Percentiles rank a stretch among this genome's conserved stretches.
Evolutionary conservation across 768 basidiomycete species (phyloP).

Genomic region (Rhizopogon roseolus): DNA sequence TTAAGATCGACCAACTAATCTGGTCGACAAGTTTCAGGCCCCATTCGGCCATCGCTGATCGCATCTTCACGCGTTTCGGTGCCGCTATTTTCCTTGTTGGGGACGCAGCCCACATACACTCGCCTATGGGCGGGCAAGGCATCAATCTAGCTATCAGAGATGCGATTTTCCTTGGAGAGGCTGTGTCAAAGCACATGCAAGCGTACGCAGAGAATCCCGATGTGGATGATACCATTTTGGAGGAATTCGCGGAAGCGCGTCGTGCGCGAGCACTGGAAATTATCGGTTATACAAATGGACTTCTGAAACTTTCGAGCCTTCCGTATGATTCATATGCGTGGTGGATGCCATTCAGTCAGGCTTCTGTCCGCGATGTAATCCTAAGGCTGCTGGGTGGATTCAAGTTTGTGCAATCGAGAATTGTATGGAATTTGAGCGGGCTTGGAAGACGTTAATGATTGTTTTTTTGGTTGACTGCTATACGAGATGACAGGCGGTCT

Average conservation of each 20-base stretch:
- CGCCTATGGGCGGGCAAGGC: slow-evolving; percentile 40
- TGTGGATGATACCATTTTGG: slow-evolving; percentile 25
- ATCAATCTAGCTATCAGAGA: slow-evolving; percentile 60
- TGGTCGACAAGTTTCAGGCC: slow-evolving; percentile 41
- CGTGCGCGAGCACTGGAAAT: slow-evolving; percentile 35
- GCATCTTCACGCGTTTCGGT: slow-evolving; percentile 25
- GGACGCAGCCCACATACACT: slow-evolving; percentile 44
- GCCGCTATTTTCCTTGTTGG: slow-evolving; percentile 12
- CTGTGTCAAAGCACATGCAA: slow-evolving; percentile 43
- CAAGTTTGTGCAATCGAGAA: slow-evolving; percentile 8
- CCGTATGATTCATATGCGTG: slow-evolving; percentile 13
- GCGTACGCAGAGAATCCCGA: slow-evolving; percentile 6
- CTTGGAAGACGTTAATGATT: slow-evolving; percentile 14
- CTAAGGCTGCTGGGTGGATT: slow-evolving; percentile 17
- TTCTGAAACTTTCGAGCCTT: slow-evolving; percentile 21
- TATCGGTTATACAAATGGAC: slow-evolving; percentile 35
- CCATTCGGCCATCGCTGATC: slow-evolving; percentile 35
- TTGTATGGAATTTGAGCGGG: slow-evolving; percentile 23
- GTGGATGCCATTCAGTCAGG: slow-evolving; percentile 21
- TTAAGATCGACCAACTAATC: slow-evolving; percentile 27
- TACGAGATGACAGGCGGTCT: no score
- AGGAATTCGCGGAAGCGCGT: slow-evolving; percentile 31
- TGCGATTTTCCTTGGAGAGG: slow-evolving; percentile 23
- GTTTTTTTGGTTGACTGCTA: no score
- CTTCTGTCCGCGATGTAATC: slow-evolving; percentile 21